Evolutionary conservation across 495 filamentous ascomycete genomes (phyloP), one percentile per base, ranked within the genome.

Genomic region (Xylaria acuta): DNA sequence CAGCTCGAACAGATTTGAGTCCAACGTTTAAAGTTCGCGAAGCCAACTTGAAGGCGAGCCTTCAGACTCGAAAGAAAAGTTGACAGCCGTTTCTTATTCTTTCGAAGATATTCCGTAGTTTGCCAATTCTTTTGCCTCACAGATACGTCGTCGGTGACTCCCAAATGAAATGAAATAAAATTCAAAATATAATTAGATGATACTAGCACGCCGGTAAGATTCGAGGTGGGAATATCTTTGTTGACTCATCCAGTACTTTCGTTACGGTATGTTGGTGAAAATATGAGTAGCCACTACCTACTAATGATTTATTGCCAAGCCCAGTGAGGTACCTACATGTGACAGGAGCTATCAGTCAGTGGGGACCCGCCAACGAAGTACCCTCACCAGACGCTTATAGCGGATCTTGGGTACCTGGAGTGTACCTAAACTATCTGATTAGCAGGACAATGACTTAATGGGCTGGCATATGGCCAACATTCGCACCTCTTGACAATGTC

Each of bases 11-110:
- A 74, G 73, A 60, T 47, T 53, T 74, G 22, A 74, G 54, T 74
- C 66, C 60, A 0, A 43, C 8, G 32, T 71, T 51, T 43, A 64
- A 67, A 30, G 47, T 56, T 73, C 67, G 64, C 34, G 56, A 71
- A 70, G 77, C 75, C 77, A 79, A 77, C 41, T 73, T 79, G 77
- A 72, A n/a, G 30, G 51, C 41, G 0, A 38, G 32, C 5, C n/a
- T 14, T 56, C 4, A 41, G 20, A 22, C 22, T 53, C 4, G 32
- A 43, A 36, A 51, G 6, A 51, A 40, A 62, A 40, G 18, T 27
- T n/a, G 25, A 62, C 5, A 1, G 18, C 6, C 7, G 4, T 22
- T 49, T 7, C 51, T 40, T 11, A 3, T 59, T 62, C 3, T 16
- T 18, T n/a, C 41, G 32, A 20, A 41, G n/a, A 38, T 32, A 45